These are phyloP conservation scores for Plantago rigida DNA, from an alignment of 305 asterid species.

Conservation along the genomic window DNA sequence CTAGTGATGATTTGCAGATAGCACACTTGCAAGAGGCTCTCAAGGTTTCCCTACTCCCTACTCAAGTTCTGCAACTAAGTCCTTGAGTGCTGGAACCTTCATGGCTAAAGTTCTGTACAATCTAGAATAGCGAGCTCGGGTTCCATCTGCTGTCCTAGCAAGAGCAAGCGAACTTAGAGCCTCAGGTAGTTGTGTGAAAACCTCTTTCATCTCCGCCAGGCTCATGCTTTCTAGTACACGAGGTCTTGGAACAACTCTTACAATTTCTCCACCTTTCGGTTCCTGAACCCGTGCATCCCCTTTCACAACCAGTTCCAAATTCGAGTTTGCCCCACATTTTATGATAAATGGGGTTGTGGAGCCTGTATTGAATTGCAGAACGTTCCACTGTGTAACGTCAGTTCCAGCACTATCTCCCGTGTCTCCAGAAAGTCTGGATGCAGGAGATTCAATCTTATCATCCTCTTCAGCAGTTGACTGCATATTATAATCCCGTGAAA, in stretches of 20 bases:
- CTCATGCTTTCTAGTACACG: slow-evolving; percentile 57
- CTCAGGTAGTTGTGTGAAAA: slow-evolving; percentile 73
- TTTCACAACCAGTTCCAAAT: slow-evolving; percentile 73
- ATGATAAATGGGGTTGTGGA: slow-evolving; percentile 82
- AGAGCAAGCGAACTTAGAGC: slow-evolving; percentile 79
- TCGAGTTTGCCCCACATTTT: slow-evolving; percentile 95
- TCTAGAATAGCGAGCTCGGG: slow-evolving; percentile 89
- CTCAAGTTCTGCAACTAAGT: slow-evolving; percentile 77
- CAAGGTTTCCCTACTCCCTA: slow-evolving; percentile 63
- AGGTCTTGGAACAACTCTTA: slow-evolving; percentile 81
- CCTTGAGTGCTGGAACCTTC: slow-evolving; percentile 97
- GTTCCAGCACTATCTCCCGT: slow-evolving; percentile 40
- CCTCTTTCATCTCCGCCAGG: slow-evolving; percentile 68
- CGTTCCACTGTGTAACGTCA: slow-evolving; percentile 90
- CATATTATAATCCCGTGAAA: slow-evolving; percentile 16
- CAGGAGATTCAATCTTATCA: slow-evolving; percentile 39
- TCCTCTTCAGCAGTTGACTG: slow-evolving; percentile 83
- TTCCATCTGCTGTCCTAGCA: slow-evolving; percentile 89
- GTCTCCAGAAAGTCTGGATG: slow-evolving; percentile 37
- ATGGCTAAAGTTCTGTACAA: slow-evolving; percentile 83
- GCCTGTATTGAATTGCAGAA: slow-evolving; percentile 90
- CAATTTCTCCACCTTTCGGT: slow-evolving; percentile 92
- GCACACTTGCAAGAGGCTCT: background rate
- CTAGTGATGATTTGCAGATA: no score
- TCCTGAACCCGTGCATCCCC: slow-evolving; percentile 83